These are phyloP conservation scores for Filobasidium floriforme DNA, from an alignment of 768 basidiomycete species.

Conservation along the genomic window DNA sequence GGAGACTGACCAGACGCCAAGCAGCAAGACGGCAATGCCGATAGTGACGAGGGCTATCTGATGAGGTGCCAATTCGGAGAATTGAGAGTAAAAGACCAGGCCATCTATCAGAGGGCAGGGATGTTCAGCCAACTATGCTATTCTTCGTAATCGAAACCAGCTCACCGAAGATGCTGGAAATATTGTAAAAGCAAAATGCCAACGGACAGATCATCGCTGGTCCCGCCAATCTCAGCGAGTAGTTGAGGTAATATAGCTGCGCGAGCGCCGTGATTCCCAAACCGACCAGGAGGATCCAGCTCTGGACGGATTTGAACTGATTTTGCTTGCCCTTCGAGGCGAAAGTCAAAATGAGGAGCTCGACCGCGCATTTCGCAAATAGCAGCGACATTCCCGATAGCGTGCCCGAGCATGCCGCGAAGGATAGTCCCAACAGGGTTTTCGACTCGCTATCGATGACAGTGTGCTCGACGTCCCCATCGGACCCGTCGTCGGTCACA, in stretches of 20 bases:
- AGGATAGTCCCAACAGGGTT: slow-evolving; percentile 68
- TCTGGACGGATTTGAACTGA: slow-evolving; percentile 45
- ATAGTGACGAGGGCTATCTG: slow-evolving; percentile 67
- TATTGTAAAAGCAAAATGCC: slow-evolving; percentile 91
- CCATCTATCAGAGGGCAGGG: slow-evolving; percentile 28
- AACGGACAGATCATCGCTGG: slow-evolving; percentile 85
- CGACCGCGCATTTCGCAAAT: slow-evolving; percentile 88
- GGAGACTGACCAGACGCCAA: slow-evolving; percentile 84
- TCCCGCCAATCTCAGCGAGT: slow-evolving; percentile 61
- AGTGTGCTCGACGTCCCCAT: not conserved
- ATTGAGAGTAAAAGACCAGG: slow-evolving; percentile 77
- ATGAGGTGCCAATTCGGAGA: slow-evolving; percentile 59
- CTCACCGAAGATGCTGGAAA: slow-evolving; percentile 81
- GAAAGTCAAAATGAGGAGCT: slow-evolving; percentile 67
- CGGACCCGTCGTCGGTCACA: not conserved
- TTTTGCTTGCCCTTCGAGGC: slow-evolving; percentile 33
- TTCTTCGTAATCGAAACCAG: not conserved
- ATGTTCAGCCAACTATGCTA: not conserved
- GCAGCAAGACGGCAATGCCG: slow-evolving; percentile 69
- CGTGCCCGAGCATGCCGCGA: slow-evolving; percentile 78
- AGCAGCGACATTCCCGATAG: slow-evolving; percentile 86
- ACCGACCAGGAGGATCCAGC: slow-evolving; percentile 67
- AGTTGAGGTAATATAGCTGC: slow-evolving; percentile 52
- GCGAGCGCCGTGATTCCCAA: slow-evolving; percentile 66
- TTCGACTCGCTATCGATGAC: slow-evolving; percentile 49